Evolutionary conservation across 176 grass and related monocot genomes (phyloP).

Genomic region (Cocos nucifera): DNA sequence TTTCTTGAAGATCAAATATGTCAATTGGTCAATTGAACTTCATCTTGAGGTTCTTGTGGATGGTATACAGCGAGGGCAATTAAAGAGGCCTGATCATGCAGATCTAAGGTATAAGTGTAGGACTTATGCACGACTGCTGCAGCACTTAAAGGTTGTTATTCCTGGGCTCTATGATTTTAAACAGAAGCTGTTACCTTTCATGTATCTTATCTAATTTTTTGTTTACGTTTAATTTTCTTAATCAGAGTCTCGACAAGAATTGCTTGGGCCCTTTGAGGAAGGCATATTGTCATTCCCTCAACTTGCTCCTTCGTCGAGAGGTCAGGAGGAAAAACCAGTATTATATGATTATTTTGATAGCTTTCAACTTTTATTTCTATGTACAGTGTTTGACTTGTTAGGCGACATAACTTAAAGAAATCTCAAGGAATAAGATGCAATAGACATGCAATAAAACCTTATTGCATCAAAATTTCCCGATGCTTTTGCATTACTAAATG

Average conservation of each 20-base stretch:
- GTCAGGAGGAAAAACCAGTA: conserved; percentile 29
- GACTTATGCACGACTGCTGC: conserved; percentile 94
- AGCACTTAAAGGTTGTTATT: conserved; percentile 76
- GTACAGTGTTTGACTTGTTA: no score
- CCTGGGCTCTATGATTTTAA: conserved; percentile 12
- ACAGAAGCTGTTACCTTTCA: conserved; percentile 8
- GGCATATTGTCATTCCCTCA: conserved; percentile 93
- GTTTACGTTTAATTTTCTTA: not conserved
- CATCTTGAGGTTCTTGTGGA: conserved; percentile 33
- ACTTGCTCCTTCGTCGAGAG: conserved; percentile 96
- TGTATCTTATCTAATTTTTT: conserved; percentile 24
- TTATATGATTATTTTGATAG: not conserved
- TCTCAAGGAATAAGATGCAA: no score
- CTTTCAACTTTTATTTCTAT: not conserved
- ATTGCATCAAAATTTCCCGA: no score
- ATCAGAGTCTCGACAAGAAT: conserved; percentile 88
- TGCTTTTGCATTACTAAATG: no score
- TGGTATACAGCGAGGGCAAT: conserved; percentile 66
- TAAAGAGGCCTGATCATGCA: conserved; percentile 97
- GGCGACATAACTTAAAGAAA: no score
- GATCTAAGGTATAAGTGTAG: conserved; percentile 98
- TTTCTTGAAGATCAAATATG: not conserved
- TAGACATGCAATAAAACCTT: no score
- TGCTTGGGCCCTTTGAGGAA: conserved; percentile 88
- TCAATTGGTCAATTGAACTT: conserved; percentile 13